Evolutionary conservation across 345 rosid species (phyloP), one percentile per base, ranked within the genome.

Genomic region (Citrus glauca): DNA sequence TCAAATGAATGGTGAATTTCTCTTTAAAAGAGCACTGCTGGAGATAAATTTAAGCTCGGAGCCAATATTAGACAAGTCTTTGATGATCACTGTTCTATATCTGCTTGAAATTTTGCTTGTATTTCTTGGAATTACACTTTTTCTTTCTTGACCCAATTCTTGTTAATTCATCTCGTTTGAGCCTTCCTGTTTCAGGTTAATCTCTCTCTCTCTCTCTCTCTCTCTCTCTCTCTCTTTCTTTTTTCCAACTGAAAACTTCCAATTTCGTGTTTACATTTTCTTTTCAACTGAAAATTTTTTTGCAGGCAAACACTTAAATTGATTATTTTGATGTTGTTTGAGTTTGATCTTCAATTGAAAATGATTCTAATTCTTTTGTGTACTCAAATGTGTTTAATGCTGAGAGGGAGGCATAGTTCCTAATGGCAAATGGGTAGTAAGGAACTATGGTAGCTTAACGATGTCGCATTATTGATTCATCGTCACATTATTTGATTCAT

Each of bases 31-130:
- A 13, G 50, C 50, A 45, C 50, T 45, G 50, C 50, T 11, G 50
- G 50, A 2, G 50, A 45, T 45, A 13, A 45, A 2, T 3, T 17
- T 45, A 45, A 1, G 50, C 4, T 45, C 5, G 97, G 27, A 80
- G 98, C 99, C 87, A 91, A 88, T 91, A 89, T 93, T 84, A 91
- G 95, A 91, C 96, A 89, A 86, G 92, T 93, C 65, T 86, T 83
- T 63, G 96, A 91, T 30, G 91, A 86, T 81, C 88, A 92, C 25
- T 76, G 76, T 81, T 88, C 96, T 68, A 86, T 95, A 79, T 80
- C 98, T 75, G 82, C 79, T 81, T 94, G 93, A 87, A 84, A 75
- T 85, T 85, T 86, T 90, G 92, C 88, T 85, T 71, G 86, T 86
- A 88, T 37, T 85, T 6, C 91, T 82, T 81, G 90, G 93, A 82